phyloP scores from a whole-genome alignment of 2,329 filamentous ascomycete genomes.

The Dactylellina sp. region DNA sequence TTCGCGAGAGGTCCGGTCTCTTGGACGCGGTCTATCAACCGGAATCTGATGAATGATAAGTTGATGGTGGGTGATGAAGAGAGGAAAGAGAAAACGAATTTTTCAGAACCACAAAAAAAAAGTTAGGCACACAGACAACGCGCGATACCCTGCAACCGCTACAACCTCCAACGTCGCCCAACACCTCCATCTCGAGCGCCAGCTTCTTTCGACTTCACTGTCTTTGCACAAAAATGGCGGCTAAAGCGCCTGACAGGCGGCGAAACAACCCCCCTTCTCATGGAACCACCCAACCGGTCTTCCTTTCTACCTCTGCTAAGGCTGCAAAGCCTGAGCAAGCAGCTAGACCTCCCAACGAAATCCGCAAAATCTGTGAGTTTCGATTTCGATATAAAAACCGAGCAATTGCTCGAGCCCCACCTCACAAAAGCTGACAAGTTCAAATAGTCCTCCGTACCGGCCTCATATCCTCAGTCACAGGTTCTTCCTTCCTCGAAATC shows the following conservation, averaged over 20 bases:
- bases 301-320: constrained; percentile 67
- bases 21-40: constrained; percentile 11
- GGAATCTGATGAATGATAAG: constrained; percentile 11
- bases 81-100: constrained; percentile 25
- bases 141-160: constrained; percentile 39
- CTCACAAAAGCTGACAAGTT: constrained; percentile 3
- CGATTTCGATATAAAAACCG: background rate
- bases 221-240: constrained; percentile 37
- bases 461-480: constrained; percentile 90
- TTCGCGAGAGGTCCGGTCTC: constrained; percentile 28
- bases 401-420: constrained; percentile 20
- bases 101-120: constrained; percentile 46
- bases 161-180: constrained; percentile 12
- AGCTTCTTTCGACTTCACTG: constrained; percentile 6
- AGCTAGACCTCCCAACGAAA: constrained; percentile 72
- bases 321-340: constrained; percentile 23
- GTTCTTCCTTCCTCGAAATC: constrained; percentile 84
- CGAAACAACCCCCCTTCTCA: constrained; percentile 89
- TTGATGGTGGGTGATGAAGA: constrained; percentile 23
- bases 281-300: constrained; percentile 79
- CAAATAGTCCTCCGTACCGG: constrained; percentile 74
- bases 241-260: constrained; percentile 75
- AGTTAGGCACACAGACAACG: constrained; percentile 19
- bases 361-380: constrained; percentile 85
- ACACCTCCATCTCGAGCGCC: constrained; percentile 14